phyloP scores from a whole-genome alignment of 306 rosid genomes.

The Abrus pulchellus region DNA sequence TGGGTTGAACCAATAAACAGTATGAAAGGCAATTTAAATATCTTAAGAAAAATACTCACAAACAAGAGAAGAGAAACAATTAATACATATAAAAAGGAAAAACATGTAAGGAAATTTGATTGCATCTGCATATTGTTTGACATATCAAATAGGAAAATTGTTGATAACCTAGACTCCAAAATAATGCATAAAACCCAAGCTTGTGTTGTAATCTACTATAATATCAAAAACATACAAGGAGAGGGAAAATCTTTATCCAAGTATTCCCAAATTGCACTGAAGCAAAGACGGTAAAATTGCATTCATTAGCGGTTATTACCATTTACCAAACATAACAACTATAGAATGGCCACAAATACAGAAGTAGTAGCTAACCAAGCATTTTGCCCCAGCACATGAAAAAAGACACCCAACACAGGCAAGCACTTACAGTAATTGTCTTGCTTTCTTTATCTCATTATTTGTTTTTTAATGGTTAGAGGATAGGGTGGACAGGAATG shows the following conservation, averaged over 20 bases:
- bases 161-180: constrained; percentile 25
- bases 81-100: neutral
- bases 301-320: neutral
- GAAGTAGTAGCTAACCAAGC: constrained; percentile 11
- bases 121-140: constrained; percentile 16
- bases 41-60: neutral
- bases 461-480: neutral
- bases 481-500: neutral
- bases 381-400: constrained; percentile 21
- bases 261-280: constrained; percentile 22
- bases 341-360: constrained; percentile 11
- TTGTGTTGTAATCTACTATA: neutral
- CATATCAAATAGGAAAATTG: neutral
- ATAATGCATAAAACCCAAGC: constrained; percentile 25
- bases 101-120: neutral
- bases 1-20: neutral
- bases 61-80: neutral
- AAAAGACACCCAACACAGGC: constrained; percentile 7
- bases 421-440: neutral
- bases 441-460: neutral
- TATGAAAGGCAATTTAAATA: neutral
- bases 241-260: neutral
- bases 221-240: neutral
- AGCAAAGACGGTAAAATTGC: constrained; percentile 13
- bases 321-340: constrained; percentile 11